Evolutionary conservation across 75 land plant species (phyloP).

Genomic region (Cupressus sempervirens): DNA sequence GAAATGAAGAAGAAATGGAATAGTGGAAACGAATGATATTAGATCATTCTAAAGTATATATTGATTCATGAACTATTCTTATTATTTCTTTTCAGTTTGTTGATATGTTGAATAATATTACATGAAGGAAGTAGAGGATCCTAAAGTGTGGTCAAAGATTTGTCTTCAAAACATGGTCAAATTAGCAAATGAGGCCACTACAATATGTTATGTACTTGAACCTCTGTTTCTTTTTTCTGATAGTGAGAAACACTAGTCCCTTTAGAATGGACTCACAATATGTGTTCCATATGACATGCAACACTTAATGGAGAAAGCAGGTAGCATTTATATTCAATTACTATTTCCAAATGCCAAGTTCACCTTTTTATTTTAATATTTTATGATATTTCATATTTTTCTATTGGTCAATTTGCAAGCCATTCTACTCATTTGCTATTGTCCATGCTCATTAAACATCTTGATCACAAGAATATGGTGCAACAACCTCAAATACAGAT

Average conservation of each 20-base stretch:
- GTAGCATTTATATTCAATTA: no score
- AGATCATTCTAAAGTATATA: no score
- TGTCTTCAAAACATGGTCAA: conserved; percentile 90
- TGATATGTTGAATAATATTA: not conserved
- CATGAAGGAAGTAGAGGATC: conserved; percentile 67
- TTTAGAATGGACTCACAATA: no score
- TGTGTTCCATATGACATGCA: no score
- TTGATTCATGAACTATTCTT: no score
- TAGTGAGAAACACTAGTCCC: conserved; percentile 62
- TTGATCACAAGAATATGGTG: conserved; percentile 77
- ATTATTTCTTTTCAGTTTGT: not conserved
- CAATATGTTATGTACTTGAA: conserved; percentile 78
- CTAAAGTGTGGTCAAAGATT: conserved; percentile 74
- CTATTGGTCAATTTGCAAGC: no score
- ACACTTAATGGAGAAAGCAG: no score
- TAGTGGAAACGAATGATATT: no score
- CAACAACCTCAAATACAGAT: conserved; percentile 74
- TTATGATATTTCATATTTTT: no score
- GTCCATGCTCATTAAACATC: conserved; percentile 74
- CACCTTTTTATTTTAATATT: no score
- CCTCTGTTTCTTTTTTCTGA: conserved; percentile 87
- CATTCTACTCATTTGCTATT: conserved; percentile 63
- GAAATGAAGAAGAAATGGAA: no score
- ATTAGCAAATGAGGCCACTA: conserved; percentile 88
- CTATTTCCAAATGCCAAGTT: no score